Conservation (phyloP, 805 yeast genomes). For the Candida chilensis region DNA sequence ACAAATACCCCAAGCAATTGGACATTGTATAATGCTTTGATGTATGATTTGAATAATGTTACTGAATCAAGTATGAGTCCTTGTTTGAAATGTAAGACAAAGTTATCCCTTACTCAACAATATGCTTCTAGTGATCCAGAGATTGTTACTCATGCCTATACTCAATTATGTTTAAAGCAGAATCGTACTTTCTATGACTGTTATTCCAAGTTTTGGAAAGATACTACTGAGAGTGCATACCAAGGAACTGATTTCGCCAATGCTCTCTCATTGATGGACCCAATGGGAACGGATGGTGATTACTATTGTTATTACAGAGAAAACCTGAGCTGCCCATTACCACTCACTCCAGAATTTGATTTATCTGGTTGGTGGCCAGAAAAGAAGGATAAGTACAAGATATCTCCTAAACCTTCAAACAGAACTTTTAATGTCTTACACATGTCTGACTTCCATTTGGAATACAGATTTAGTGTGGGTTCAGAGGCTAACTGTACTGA, state of each 20-base stretch:
- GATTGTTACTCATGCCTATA: slow-evolving; percentile 3
- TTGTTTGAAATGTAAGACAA: too few species aligned
- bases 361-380: slow-evolving; percentile 32
- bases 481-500: slow-evolving; percentile 49
- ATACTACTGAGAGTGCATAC: slow-evolving; percentile 21
- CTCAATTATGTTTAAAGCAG: slow-evolving; percentile 2
- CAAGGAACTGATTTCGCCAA: slow-evolving; percentile 41
- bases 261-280: slow-evolving; percentile 40
- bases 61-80: too few species aligned
- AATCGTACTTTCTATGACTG: slow-evolving; percentile 9
- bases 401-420: not conserved
- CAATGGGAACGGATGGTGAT: slow-evolving; percentile 44
- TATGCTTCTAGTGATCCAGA: slow-evolving; percentile 2
- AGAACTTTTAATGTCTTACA: slow-evolving; percentile 51
- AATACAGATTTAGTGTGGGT: slow-evolving; percentile 44
- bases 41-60: too few species aligned
- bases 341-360: slow-evolving; percentile 41
- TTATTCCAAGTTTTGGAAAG: slow-evolving; percentile 19
- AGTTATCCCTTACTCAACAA: slow-evolving; percentile 2
- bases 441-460: slow-evolving; percentile 57
- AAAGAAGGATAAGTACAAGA: slow-evolving; percentile 7
- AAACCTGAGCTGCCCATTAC: slow-evolving; percentile 40
- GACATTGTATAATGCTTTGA: too few species aligned
- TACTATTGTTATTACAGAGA: slow-evolving; percentile 51
- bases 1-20: too few species aligned